Percentiles rank a stretch among this genome's conserved stretches.
Evolutionary conservation across 2,329 filamentous ascomycete genomes (phyloP).

Genomic region (Cordyceps fumosorosea): DNA sequence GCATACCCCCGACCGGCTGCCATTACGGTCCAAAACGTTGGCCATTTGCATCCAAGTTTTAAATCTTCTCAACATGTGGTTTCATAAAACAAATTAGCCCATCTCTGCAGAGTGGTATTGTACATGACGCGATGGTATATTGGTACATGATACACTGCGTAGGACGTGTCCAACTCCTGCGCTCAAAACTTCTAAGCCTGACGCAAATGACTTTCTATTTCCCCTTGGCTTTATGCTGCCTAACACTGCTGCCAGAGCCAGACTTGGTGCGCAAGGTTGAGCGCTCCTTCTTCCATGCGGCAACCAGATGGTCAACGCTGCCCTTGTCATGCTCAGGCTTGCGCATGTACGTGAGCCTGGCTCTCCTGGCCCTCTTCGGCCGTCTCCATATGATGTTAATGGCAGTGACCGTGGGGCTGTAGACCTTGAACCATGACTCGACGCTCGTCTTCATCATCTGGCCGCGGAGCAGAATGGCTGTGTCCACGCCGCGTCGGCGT

Average conservation of each 20-base stretch:
- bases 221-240: constrained; percentile 16
- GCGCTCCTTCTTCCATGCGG: constrained; percentile 41
- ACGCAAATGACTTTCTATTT: constrained; percentile 15
- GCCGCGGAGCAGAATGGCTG: constrained; percentile 77
- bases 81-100: too few species aligned
- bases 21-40: too few species aligned
- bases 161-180: constrained; percentile 23
- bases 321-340: constrained; percentile 82
- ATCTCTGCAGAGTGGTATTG: background rate
- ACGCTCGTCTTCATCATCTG: constrained; percentile 81
- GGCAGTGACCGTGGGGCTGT: constrained; percentile 79
- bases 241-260: constrained; percentile 21
- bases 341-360: constrained; percentile 85
- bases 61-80: too few species aligned
- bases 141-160: constrained; percentile 13
- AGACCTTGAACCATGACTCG: constrained; percentile 98
- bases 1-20: too few species aligned
- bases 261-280: constrained; percentile 31
- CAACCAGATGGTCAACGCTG: constrained; percentile 73
- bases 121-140: constrained; percentile 13
- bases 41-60: too few species aligned
- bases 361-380: constrained; percentile 77
- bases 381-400: constrained; percentile 90
- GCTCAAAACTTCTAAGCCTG: background rate
- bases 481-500: constrained; percentile 81